Percentiles rank a stretch among this genome's conserved stretches.
These are phyloP conservation scores for Boletellus sp. DNA, from an alignment of 768 basidiomycete species.

Conservation along the genomic window DNA sequence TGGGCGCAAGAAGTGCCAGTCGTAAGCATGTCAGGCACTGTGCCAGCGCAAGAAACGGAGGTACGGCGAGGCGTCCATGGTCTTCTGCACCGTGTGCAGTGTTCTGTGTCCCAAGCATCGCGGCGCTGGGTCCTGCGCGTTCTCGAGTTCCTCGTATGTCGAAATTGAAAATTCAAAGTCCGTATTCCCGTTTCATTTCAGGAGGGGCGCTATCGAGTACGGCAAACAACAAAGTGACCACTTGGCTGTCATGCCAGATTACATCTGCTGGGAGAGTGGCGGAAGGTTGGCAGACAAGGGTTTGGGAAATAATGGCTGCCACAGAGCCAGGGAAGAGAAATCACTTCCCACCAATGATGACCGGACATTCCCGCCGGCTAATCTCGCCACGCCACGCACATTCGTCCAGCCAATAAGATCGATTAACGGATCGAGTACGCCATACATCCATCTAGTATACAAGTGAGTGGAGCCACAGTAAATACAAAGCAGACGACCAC, in stretches of 20 bases:
- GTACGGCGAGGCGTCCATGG: not conserved
- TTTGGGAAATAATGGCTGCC: too few relatives aligned
- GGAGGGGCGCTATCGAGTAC: not conserved
- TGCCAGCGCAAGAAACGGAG: not conserved
- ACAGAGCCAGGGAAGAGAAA: too few relatives aligned
- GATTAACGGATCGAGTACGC: constrained; percentile 29
- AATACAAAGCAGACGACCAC: constrained; percentile 11
- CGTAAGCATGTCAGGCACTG: too few relatives aligned
- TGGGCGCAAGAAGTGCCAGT: not conserved
- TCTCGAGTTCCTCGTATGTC: not conserved
- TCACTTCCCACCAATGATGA: not conserved
- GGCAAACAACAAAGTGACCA: not conserved
- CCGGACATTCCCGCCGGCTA: too few relatives aligned
- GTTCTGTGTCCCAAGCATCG: not conserved
- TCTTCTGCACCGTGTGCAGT: not conserved
- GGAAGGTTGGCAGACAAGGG: not conserved
- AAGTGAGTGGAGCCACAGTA: constrained; percentile 17
- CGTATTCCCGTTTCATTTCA: not conserved
- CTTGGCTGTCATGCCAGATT: too few relatives aligned
- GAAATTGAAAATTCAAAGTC: not conserved
- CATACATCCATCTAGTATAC: constrained; percentile 35
- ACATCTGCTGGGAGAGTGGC: not conserved
- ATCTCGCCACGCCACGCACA: too few relatives aligned
- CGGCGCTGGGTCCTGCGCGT: too few relatives aligned
- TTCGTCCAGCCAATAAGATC: not conserved